These are phyloP conservation scores for Boletus huronensis DNA, from an alignment of 768 basidiomycete genomes.

Conservation along the genomic window DNA sequence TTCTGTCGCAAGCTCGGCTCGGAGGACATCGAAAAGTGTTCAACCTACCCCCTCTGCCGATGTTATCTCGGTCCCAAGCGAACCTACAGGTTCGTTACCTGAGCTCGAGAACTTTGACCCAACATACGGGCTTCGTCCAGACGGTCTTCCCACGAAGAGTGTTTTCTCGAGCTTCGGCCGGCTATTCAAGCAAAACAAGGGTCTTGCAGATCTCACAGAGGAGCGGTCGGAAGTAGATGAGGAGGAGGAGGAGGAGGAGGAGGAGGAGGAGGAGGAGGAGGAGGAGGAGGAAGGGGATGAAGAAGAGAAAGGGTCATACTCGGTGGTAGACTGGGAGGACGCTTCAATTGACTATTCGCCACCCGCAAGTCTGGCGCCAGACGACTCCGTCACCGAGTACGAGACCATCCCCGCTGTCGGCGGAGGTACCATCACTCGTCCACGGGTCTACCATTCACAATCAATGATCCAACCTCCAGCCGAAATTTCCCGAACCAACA, in stretches of 20 bases:
- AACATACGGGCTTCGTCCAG: conserved; percentile 92
- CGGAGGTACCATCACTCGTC: conserved; percentile 82
- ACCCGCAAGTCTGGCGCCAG: conserved; percentile 40
- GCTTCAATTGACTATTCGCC: conserved; percentile 45
- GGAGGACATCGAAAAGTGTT: conserved; percentile 22
- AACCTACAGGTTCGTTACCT: conserved; percentile 31
- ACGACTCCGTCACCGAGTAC: conserved; percentile 58
- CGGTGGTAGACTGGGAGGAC: conserved; percentile 70
- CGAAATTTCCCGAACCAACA: conserved; percentile 14
- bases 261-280: conserved; percentile 26
- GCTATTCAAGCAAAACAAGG: conserved; percentile 64
- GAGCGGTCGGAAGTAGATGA: conserved; percentile 45
- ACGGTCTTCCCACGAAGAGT: conserved; percentile 82
- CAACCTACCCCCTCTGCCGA: conserved; percentile 21
- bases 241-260: conserved; percentile 33
- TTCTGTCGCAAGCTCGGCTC: conserved; percentile 36
- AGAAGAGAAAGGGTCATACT: conserved; percentile 43
- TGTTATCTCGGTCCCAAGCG: conserved; percentile 16
- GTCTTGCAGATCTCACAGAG: conserved; percentile 79
- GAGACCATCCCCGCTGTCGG: conserved; percentile 91
- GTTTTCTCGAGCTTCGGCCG: conserved; percentile 76
- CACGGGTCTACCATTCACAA: conserved; percentile 82
- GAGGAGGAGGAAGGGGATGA: conserved; percentile 33
- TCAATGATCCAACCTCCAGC: conserved; percentile 59
- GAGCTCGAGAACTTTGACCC: conserved; percentile 88